phyloP scores from a whole-genome alignment of 2,329 filamentous ascomycete genomes.

The Monosporascus sp. region DNA sequence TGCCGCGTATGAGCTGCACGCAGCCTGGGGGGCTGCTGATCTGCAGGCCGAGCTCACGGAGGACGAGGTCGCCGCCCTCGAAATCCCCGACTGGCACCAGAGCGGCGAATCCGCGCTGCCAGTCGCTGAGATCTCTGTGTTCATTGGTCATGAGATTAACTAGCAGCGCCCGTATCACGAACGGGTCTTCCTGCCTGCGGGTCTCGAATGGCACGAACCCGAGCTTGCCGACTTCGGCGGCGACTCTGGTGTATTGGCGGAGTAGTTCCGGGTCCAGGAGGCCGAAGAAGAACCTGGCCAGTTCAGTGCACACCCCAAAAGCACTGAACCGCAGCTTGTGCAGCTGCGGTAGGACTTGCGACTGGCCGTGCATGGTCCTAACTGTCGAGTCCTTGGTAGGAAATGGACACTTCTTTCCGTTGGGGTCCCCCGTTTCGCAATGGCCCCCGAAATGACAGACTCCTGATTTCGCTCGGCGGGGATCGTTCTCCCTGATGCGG shows the following conservation, averaged over 20 bases:
- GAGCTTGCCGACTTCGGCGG: background rate
- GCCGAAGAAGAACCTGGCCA: background rate
- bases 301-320: background rate
- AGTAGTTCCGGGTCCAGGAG: background rate
- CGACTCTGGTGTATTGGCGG: background rate
- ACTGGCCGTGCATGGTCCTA: no score
- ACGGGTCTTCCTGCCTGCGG: background rate
- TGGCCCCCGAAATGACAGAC: background rate
- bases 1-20: background rate
- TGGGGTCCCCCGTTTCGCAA: background rate
- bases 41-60: background rate
- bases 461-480: background rate
- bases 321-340: background rate
- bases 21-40: background rate
- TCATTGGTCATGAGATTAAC: slow-evolving; percentile 3
- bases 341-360: background rate
- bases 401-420: background rate
- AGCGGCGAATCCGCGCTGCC: background rate
- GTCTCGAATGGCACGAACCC: background rate
- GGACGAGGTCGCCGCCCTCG: background rate
- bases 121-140: background rate
- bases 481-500: background rate
- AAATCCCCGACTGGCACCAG: background rate
- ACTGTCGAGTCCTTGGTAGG: background rate
- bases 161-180: background rate